A percentile compares a stretch with the other conserved stretches of the same genome.
Conservation (phyloP, 129 eudicot genomes). For the Kitagawia praeruptora region DNA sequence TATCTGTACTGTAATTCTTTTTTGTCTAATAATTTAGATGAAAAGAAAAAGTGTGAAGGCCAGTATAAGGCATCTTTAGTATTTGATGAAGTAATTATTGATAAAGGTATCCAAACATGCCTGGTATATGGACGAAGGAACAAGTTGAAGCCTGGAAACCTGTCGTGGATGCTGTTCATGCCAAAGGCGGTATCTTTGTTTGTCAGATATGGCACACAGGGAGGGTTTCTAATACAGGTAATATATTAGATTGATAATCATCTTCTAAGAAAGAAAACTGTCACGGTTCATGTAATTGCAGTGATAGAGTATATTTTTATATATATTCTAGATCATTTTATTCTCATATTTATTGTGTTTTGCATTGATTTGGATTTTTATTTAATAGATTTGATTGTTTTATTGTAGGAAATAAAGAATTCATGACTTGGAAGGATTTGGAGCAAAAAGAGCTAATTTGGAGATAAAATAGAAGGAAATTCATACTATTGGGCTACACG, state of each 20-base stretch:
- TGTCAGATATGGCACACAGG: slow-evolving; percentile 55
- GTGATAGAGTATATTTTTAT: no score
- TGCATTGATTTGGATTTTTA: no score
- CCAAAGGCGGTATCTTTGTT: slow-evolving; percentile 45
- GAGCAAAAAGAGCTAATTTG: no score
- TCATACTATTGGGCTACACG: no score
- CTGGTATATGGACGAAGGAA: slow-evolving; percentile 42
- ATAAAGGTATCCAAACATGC: slow-evolving; percentile 32
- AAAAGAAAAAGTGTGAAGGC: neutral
- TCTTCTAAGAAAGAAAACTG: no score
- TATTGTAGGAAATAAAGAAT: no score
- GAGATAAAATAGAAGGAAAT: no score
- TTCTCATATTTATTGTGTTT: no score
- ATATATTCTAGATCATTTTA: no score
- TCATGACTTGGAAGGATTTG: no score
- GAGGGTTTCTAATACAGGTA: slow-evolving; percentile 33
- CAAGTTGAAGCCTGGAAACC: slow-evolving; percentile 52
- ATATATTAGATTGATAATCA: neutral
- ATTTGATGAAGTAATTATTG: neutral
- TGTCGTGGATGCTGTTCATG: slow-evolving; percentile 45
- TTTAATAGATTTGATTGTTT: no score
- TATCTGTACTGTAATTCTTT: neutral
- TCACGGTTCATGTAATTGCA: neutral
- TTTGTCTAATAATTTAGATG: neutral
- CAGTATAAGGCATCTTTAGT: neutral